These are phyloP conservation scores for Cercophora scortea DNA, from an alignment of 495 filamentous ascomycete species.

Conservation along the genomic window DNA sequence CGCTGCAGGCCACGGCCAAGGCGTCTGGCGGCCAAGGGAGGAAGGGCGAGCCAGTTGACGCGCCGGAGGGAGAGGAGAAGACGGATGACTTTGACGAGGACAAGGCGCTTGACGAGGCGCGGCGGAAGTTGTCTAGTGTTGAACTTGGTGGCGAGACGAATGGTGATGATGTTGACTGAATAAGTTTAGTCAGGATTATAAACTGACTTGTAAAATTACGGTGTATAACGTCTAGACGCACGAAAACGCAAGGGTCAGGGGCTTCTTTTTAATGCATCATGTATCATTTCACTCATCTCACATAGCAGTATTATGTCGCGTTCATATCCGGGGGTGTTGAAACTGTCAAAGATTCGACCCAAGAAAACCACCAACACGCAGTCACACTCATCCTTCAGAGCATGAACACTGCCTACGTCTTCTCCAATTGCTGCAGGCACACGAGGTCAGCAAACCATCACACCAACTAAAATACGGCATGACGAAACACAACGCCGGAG, in stretches of 20 bases:
- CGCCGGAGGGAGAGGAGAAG: not conserved
- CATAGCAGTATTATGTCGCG: not conserved
- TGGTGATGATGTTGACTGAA: conserved; percentile 27
- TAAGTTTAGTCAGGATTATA: not conserved
- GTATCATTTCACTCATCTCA: not conserved
- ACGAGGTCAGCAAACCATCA: too few species aligned
- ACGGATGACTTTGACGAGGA: conserved; percentile 14
- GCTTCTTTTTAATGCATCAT: not conserved
- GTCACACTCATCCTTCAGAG: not conserved
- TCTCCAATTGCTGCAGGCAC: conserved; percentile 6
- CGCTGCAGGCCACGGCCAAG: conserved; percentile 13
- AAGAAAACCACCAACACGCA: not conserved
- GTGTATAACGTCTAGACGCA: not conserved
- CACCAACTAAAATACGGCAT: too few species aligned
- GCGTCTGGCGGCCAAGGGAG: conserved; percentile 3
- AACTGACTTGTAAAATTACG: not conserved
- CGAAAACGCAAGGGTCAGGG: not conserved
- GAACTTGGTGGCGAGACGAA: conserved; percentile 2
- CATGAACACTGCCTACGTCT: not conserved
- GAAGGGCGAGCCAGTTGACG: conserved; percentile 1
- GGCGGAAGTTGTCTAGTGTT: conserved; percentile 9
- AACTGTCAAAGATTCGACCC: not conserved
- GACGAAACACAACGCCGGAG: not conserved
- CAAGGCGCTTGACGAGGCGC: conserved; percentile 18
- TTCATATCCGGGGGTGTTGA: too few species aligned